A percentile compares a stretch with the other conserved stretches of the same genome.
Conservation (phyloP, 1,284 basidiomycete species). For the Melampsora americana region DNA sequence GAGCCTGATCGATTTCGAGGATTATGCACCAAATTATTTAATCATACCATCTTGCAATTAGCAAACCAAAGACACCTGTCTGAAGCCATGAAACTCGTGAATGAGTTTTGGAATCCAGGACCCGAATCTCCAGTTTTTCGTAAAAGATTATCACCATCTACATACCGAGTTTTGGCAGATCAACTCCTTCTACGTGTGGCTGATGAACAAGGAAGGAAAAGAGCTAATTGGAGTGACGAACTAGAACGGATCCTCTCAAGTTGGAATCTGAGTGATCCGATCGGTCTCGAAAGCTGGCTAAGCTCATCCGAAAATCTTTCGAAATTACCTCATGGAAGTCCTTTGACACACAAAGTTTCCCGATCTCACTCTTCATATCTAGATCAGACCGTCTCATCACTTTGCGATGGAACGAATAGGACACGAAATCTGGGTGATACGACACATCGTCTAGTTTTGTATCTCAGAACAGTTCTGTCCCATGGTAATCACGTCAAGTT, state of each 20-base stretch:
- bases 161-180: conserved; percentile 35
- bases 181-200: conserved; percentile 19
- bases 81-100: conserved; percentile 24
- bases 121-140: not conserved
- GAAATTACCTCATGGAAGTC: not conserved
- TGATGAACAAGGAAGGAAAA: not conserved
- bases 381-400: not conserved
- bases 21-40: not conserved
- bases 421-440: not conserved
- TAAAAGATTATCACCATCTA: conserved; percentile 21
- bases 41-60: conserved; percentile 40
- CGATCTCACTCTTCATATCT: conserved; percentile 13
- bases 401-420: not conserved
- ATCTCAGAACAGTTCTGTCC: conserved; percentile 25
- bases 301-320: not conserved
- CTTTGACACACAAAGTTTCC: conserved; percentile 30
- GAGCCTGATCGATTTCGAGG: not conserved
- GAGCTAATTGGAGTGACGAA: conserved; percentile 11
- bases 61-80: conserved; percentile 40
- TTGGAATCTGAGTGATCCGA: conserved; percentile 16
- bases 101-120: not conserved
- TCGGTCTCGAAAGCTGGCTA: conserved; percentile 31
- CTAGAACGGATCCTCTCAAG: conserved; percentile 22
- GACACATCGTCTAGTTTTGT: conserved; percentile 12
- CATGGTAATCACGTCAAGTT: conserved; percentile 33